Percentiles rank a stretch among this genome's conserved stretches.
These are phyloP conservation scores for Eucalyptus marginata DNA, from an alignment of 345 rosid genomes.

Conservation along the genomic window DNA sequence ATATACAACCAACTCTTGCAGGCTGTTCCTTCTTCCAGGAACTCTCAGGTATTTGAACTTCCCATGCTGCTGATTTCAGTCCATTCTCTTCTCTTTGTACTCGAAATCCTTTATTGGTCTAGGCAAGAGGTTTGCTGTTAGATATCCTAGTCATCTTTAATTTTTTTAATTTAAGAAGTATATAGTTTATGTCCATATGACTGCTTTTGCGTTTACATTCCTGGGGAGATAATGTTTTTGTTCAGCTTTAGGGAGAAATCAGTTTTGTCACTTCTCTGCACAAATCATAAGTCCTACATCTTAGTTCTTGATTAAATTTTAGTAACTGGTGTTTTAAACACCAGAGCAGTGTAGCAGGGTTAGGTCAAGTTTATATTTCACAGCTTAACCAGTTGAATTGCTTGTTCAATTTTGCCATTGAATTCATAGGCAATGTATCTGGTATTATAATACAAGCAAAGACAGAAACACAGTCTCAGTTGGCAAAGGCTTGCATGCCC, in stretches of 20 bases:
- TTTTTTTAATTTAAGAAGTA: neutral
- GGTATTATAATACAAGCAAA: neutral
- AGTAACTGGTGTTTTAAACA: neutral
- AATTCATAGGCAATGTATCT: neutral
- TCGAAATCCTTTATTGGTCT: neutral
- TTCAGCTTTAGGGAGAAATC: neutral
- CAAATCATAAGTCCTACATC: neutral
- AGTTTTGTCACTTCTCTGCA: neutral
- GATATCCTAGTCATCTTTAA: neutral
- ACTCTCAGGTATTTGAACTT: constrained; percentile 10
- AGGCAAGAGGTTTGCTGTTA: neutral
- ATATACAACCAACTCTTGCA: constrained; percentile 24
- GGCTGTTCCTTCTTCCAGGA: constrained; percentile 36
- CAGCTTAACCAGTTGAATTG: neutral
- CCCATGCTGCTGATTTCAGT: neutral
- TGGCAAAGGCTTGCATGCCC: neutral
- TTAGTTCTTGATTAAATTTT: neutral
- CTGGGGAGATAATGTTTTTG: neutral
- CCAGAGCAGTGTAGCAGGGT: neutral
- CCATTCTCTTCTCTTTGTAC: neutral
- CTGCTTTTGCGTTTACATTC: neutral
- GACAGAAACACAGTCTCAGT: neutral
- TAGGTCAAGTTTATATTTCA: neutral
- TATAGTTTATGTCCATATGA: neutral
- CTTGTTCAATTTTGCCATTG: neutral